Base-by-base conservation (phyloP, 768 basidiomycete species). In the Leccinum rimulosum region DNA sequence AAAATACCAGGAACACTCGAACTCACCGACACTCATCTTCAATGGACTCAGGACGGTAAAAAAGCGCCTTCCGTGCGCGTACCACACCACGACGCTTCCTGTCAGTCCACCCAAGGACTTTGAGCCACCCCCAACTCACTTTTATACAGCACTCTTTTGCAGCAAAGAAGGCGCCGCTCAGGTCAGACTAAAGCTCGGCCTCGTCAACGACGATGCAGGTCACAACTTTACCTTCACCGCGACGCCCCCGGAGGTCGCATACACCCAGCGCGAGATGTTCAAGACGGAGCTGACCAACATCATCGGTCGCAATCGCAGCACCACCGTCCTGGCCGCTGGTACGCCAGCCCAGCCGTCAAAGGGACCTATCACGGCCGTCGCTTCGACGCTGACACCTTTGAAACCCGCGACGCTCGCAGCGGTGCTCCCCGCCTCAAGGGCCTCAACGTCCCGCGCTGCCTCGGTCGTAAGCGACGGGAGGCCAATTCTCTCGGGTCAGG, bases 211-310 rank as follows among this genome's bases (percentile, higher is more conserved):
- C 70, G 88, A 89, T 57, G 80, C 79, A 12, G 89, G 88, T 8
- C 88, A 91, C 76, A 90, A 86, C 66, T 95, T 95, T 72, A 88
- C 88, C 1, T 93, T 91, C 75, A 85, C 82, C 2, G 83, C 88
- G 1, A 53, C 50, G 2, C 83, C 88, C 2, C 83, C 81, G 58
- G 74, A 84, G 1, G 73, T 81, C 64, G 89, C 92, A 35, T 76
- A 82, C 56, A 67, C 76, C 28, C 93, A 95, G 69, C 83, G 93
- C 65, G 91, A 93, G 75, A 79, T 79, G 64, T 93, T 94, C 82
- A 94, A 94, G 77, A 77, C 78, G 45, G 88, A 90, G 68, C 77
- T 94, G 57, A 89, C 88, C 8, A 79, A 78, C 55, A 87, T 93
- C 70, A 89, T 95, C 61, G 82, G 84, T 64, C 82, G 82, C 53